phyloP scores from a whole-genome alignment of 2,329 filamentous ascomycete genomes.

The Claviceps maximensis region DNA sequence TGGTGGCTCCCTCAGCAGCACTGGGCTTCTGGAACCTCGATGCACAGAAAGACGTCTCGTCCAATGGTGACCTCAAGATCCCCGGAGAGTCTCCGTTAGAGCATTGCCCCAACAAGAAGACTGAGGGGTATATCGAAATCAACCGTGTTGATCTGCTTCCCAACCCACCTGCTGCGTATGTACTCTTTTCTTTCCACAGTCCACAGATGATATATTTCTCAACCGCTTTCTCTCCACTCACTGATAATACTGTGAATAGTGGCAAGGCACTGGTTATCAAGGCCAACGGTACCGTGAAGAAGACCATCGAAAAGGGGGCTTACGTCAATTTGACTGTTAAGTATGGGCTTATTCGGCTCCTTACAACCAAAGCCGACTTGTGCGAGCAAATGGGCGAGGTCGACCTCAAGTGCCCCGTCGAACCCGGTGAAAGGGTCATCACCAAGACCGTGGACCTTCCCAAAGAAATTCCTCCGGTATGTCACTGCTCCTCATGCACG shows the following conservation, averaged over 20 bases:
- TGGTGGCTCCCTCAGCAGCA: conserved; percentile 31
- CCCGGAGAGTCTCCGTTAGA: conserved; percentile 76
- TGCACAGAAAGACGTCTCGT: conserved; percentile 22
- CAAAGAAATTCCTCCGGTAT: conserved; percentile 73
- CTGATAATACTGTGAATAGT: conserved; percentile 33
- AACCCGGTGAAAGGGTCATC: conserved; percentile 61
- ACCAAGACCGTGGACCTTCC: conserved; percentile 77
- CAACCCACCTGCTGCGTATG: conserved; percentile 75
- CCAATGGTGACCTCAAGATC: conserved; percentile 47
- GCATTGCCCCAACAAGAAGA: conserved; percentile 57
- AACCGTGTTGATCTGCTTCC: conserved; percentile 67
- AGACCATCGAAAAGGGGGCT: conserved; percentile 64
- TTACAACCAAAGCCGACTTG: conserved; percentile 68
- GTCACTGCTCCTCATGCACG: conserved; percentile 20
- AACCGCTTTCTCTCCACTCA: background rate
- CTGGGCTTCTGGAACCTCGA: conserved; percentile 27
- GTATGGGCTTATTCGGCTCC: conserved; percentile 82
- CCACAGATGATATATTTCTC: background rate
- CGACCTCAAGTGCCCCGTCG: conserved; percentile 75
- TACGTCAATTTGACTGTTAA: conserved; percentile 78
- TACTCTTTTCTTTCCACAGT: background rate
- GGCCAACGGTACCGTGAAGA: conserved; percentile 60
- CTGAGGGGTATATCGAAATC: conserved; percentile 59
- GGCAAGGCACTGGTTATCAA: conserved; percentile 66
- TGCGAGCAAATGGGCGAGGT: conserved; percentile 85